Evolutionary conservation across 192 early-diverging fungal species (phyloP).

Genomic region (Podila horticola): DNA sequence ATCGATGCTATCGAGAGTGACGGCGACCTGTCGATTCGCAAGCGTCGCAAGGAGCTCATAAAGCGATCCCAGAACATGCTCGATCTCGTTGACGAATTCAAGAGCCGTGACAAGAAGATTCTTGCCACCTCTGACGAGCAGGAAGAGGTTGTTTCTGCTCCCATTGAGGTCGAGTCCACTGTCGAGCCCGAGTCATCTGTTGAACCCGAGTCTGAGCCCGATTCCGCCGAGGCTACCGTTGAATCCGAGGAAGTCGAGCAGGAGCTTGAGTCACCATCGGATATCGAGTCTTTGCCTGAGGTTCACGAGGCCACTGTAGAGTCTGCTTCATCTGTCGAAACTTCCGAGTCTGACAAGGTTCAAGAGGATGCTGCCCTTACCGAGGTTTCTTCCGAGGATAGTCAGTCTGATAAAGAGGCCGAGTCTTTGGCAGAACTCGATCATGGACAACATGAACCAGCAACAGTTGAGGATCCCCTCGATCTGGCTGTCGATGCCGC

Average conservation of each 20-base stretch:
- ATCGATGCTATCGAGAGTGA: conserved; percentile 36
- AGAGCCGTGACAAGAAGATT: conserved; percentile 2
- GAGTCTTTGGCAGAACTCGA: not conserved
- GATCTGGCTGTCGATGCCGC: conserved; percentile 31
- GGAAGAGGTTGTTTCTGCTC: not conserved
- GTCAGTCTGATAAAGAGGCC: not conserved
- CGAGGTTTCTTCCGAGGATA: not conserved
- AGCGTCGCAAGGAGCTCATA: conserved; percentile 38
- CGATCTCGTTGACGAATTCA: conserved; percentile 29
- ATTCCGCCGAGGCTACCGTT: not conserved
- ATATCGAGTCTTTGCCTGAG: conserved; percentile 43
- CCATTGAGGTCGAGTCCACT: not conserved
- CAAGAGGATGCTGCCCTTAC: not conserved
- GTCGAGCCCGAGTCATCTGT: not conserved
- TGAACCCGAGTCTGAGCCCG: not conserved
- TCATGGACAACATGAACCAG: not conserved
- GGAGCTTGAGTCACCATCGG: conserved; percentile 12
- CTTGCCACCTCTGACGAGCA: not conserved
- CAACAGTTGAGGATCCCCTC: conserved; percentile 13
- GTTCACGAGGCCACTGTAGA: not conserved
- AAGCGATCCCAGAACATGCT: conserved; percentile 36
- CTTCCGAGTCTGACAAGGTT: not conserved
- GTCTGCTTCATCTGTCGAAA: not conserved
- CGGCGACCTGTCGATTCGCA: conserved; percentile 23
- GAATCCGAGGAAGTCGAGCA: not conserved